Evolutionary conservation across 805 yeast species (phyloP), one percentile per base, ranked within the genome.

Genomic region (Candida insectorum): DNA sequence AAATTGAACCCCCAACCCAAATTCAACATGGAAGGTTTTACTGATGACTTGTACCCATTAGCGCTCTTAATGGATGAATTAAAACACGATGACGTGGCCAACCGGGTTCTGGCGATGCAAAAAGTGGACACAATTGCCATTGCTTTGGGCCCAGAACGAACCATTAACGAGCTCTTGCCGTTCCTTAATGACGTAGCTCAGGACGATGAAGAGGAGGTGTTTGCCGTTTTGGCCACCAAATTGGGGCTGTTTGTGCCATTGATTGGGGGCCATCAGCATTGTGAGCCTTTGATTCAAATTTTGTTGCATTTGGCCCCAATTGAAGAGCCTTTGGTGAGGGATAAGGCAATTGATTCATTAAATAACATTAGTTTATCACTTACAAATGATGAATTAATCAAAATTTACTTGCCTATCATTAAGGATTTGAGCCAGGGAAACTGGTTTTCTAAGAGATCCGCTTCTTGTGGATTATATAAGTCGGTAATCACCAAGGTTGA

Each of bases 171-270:
- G 57, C 72, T 93, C 53, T 69, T 93, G 34, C 97, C 97, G 23
- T 93, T 91, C 52, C 71, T 93, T 41, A 86, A 81, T 46, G 89
- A 83, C 41, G 93, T 83, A 16, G 87, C 89, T 7, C 93, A 85
- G 45, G 99, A 93, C 50, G 99, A 94, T 57, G 99, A 93, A 62
- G 99, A 93, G 60, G 99, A 93, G 62, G 96, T 93, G 5, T 82
- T 91, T 60, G 86, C 96, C 2, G 91, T 88, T 14, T 73, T 94
- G 43, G 97, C 97, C 3, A 86, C 83, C 48, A 91, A 89, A 66
- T 65, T 93, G 48, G 95, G 95, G 14, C 75, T 77, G 37, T 91
- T 93, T 57, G 79, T 88, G 22, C 95, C 96, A 4, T 75, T 79
- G 39, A 79, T 93, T 37, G 99, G 98, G 30, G 98, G 98, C 23